A percentile compares a stretch with the other conserved stretches of the same genome.
These are phyloP conservation scores for Musa troglodytarum DNA, from an alignment of 176 grass and related monocot species.

Conservation along the genomic window DNA sequence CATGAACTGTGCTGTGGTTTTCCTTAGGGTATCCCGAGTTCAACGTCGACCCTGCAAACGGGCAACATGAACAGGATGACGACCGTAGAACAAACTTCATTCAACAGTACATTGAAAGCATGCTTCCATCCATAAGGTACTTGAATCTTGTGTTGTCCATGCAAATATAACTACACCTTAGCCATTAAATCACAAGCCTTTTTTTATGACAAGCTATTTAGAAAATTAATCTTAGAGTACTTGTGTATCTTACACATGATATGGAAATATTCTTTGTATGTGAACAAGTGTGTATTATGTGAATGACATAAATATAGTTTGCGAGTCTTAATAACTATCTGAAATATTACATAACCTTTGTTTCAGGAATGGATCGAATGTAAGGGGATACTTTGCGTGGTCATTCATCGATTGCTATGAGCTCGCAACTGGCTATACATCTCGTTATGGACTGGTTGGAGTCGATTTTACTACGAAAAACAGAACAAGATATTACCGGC, in stretches of 20 bases:
- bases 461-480: conserved; percentile 28
- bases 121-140: conserved; percentile 20
- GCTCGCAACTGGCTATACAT: conserved; percentile 7
- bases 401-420: conserved; percentile 56
- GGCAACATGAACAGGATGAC: background rate
- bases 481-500: conserved; percentile 30
- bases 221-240: no score
- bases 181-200: background rate
- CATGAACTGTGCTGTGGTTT: background rate
- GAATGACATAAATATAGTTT: background rate
- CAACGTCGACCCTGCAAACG: background rate
- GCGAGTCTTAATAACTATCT: background rate
- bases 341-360: background rate
- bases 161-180: no score
- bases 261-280: background rate
- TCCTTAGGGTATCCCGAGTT: background rate
- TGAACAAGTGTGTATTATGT: background rate
- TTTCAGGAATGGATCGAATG: conserved; percentile 69
- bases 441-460: conserved; percentile 32
- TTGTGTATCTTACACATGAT: background rate
- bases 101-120: conserved; percentile 6
- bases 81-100: conserved; percentile 9
- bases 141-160: background rate
- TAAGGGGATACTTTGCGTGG: conserved; percentile 69
- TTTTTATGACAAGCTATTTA: no score